Base-by-base conservation (phyloP, 352 stramenopile genomes). In the Thalassiosira sp. region DNA sequence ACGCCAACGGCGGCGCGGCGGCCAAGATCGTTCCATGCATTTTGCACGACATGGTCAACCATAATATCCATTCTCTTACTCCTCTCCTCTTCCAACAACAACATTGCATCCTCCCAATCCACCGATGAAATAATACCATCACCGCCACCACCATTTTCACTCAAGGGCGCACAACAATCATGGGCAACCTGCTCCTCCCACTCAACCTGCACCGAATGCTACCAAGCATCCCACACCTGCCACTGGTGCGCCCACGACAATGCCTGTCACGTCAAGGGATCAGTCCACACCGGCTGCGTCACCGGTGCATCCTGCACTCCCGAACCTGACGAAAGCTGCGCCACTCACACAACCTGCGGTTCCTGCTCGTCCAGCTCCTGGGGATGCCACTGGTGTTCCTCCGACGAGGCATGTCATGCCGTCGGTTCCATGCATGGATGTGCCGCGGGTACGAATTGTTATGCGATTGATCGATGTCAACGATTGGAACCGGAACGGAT, bases 191-290 rank as follows among this genome's bases (percentile, higher is more conserved):
- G 86, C 54, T 48, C 73, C 27, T 20, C 70, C 0, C 82, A 89
- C 33, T 68, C 40, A 25, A 83, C 60, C 33, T 92, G 84, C 69
- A 54, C 40, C 10, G 72, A 85, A 33, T 92, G 84, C 61, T 76
- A 64, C 15, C n/a, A 70, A 20, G 62, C 69, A 8, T 86, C 76
- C n/a, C 66, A 63, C 11, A 54, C 79, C 31, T 91, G 86, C 54
- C 86, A 92, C 57, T 92, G 79, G 81, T 92, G 86, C 59, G 79
- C 68, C 3, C 45, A 79, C 40, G 84, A 90, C 49, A 83, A 89
- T 64, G 62, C 72, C 11, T 92, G 86, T 72, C 86, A 92, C 60
- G 68, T 74, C 20, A 74, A 89, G 15, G 79, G 79, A 46, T 83
- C 72, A 28, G 49, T 81, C 0, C 82, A 84, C 59, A 45, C 35